Evolutionary conservation across 352 stramenopile species (phyloP).

Genomic region (Paralagenidium karlingii): DNA sequence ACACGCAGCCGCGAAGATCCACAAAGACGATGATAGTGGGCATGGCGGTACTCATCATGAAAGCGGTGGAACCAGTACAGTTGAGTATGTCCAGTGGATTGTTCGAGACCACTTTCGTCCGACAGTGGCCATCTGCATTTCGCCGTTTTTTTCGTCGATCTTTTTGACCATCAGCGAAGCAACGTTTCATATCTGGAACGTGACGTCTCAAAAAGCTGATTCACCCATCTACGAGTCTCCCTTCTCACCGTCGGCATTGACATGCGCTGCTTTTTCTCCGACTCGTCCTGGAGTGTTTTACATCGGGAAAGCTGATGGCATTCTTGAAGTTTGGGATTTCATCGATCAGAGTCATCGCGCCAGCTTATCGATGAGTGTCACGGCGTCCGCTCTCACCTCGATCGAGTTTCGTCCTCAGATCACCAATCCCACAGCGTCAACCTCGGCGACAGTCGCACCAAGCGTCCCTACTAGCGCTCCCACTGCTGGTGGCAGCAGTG

Average conservation of each 20-base stretch:
- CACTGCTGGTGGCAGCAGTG: conserved; percentile 1
- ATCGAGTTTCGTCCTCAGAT: conserved; percentile 56
- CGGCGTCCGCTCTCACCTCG: conserved; percentile 78
- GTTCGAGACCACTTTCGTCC: conserved; percentile 80
- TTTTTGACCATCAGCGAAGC: conserved; percentile 81
- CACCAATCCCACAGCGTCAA: conserved; percentile 3
- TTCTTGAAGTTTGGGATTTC: conserved; percentile 90
- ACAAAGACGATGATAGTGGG: conserved; percentile 13
- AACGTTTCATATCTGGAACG: conserved; percentile 89
- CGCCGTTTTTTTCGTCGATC: conserved; percentile 86
- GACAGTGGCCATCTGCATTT: conserved; percentile 64
- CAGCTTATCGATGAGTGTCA: conserved; percentile 67
- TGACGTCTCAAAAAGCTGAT: conserved; percentile 31
- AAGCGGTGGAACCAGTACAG: conserved; percentile 29
- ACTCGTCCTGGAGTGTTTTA: conserved; percentile 81
- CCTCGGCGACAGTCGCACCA: neutral
- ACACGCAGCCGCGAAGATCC: conserved; percentile 36
- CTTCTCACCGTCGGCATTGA: conserved; percentile 64
- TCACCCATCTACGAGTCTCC: conserved; percentile 80
- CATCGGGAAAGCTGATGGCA: conserved; percentile 80
- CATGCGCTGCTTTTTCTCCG: conserved; percentile 80
- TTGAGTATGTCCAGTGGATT: conserved; percentile 89
- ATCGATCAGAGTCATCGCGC: conserved; percentile 84
- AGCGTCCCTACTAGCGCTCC: conserved; percentile 4
- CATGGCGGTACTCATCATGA: conserved; percentile 12